Base-by-base conservation (phyloP, 148 eudicot species). In the Fagopyrum esculentum region DNA sequence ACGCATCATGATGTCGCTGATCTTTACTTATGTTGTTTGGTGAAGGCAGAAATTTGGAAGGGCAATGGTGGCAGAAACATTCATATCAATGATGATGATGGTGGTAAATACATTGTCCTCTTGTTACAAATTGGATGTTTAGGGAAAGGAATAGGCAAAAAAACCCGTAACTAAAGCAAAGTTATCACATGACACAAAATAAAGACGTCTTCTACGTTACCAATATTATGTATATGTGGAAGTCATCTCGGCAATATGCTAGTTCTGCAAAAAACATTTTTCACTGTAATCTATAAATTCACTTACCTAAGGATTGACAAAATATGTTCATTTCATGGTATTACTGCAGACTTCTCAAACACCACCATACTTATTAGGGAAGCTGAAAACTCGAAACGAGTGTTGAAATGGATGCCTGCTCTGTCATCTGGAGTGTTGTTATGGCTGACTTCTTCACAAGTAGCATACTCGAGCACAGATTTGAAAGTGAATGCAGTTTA, bases 31-130 rank as follows among this genome's bases (percentile, higher is more conserved):
- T 82, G 57, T 73, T 17, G 75, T 84, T 35, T 76, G 68, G 50
- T 76, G 84, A 87, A 79, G 79, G 84, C 87, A 89, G 93, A 82
- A 84, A 60, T 76, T 78, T 68, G 90, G 85, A 84, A 87, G 71
- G 82, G 76, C 75, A 60, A 48, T 78, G 77, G 47, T 49, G 70
- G 45, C 47, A 50, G 78, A 66, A 68, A 52, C 81, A 60, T 71
- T 81, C 71, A 35, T 83, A 60, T 73, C 89, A 79, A 59, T 76
- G 76, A 79, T 68, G 48, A n/a, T 50, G 75, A 35, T 35, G 40
- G 74, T 76, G 88, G 93, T 89, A 87, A 82, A 48, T 19, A 46
- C 60, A 9, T 70, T 71, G 19, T 43, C 75, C 50, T 60, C 47
- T 49, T 76, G 2, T 73, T 61, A 11, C 6, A 22, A 12, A 19